Base-by-base conservation (phyloP, 805 yeast species). In the Schwanniomyces vanrijiae region DNA sequence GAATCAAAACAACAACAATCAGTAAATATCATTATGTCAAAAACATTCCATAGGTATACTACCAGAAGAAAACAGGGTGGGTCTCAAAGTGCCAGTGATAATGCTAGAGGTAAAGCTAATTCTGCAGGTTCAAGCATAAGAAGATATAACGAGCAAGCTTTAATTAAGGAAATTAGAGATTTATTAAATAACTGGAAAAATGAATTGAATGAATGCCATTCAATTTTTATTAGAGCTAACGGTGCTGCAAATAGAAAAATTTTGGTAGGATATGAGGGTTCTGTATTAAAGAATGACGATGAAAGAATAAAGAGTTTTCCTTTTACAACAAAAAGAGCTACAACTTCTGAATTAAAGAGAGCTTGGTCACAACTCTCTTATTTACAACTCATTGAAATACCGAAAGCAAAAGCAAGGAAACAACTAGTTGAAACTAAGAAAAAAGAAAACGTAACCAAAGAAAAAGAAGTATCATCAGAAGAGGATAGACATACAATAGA, bases 1-100 rank as follows among this genome's bases (percentile, higher is more conserved):
- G 79, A 71, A 44, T 75, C 78, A 11, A 60, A 78, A n/a, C 71
- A 77, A 38, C 82, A 80, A 45, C 89, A 83, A 63, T 77, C 81
- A 14, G 95, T 85, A 16, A 78, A 75, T 42, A 64, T 91, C 7
- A 44, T 90, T 2, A 85, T 73, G 14, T 89, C 90, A 48, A 92
- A 90, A 59, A 87, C 97, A 0, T 89, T 88, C 65, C 99, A 92
- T 64, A 76, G 98, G 54, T 94, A 94, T 60, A 94, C 99, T 2
- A 90, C 97, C 1, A 83, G 99, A 71, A 79, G 97, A 53, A 94
- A 94, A 61, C 99, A 94, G 66, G 99, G 99, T 73, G 99, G 99
- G 1, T 80, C 97, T 0, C 99, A 94, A 63, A 81, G 91, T 53
- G 91, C 97, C 1, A 86, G 81, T 66, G 99, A 94, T 66, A 89